phyloP scores from a whole-genome alignment of 2,329 filamentous ascomycete species.

The Alternaria brassicae region DNA sequence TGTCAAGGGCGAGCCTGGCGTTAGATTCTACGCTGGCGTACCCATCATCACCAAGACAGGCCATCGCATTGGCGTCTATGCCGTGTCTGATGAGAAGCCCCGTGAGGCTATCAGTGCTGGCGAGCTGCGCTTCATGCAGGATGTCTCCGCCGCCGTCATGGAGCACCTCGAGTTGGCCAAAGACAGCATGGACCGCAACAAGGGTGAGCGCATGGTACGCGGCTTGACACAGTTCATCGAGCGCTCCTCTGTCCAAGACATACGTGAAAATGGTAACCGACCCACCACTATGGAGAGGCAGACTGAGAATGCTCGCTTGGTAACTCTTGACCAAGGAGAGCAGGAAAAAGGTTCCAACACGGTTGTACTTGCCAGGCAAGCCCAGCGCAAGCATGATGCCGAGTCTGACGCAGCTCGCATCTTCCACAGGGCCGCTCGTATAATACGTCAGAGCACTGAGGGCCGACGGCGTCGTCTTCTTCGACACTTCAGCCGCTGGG shows the following conservation, averaged over 20 bases:
- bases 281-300: conserved; percentile 42
- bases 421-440: conserved; percentile 46
- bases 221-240: conserved; percentile 46
- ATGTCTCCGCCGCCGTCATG: conserved; percentile 42
- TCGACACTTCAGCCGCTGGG: conserved; percentile 43
- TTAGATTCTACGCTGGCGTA: conserved; percentile 45
- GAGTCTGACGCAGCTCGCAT: conserved; percentile 38
- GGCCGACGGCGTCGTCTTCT: conserved; percentile 47
- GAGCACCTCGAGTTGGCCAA: conserved; percentile 42
- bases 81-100: conserved; percentile 41
- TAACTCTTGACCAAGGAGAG: conserved; percentile 35
- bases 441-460: conserved; percentile 43
- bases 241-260: conserved; percentile 36
- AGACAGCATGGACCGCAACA: conserved; percentile 34
- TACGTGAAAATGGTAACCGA: conserved; percentile 23
- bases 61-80: conserved; percentile 42
- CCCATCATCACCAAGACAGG: conserved; percentile 41
- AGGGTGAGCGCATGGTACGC: conserved; percentile 44
- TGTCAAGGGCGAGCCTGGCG: conserved; percentile 35
- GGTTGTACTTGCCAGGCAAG: conserved; percentile 18
- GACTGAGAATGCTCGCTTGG: conserved; percentile 44
- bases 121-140: conserved; percentile 41
- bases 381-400: conserved; percentile 32
- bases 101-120: conserved; percentile 32
- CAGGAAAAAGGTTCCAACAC: conserved; percentile 18